Evolutionary conservation across 805 yeast genomes (phyloP).

Genomic region (Kuraishia floccosa): DNA sequence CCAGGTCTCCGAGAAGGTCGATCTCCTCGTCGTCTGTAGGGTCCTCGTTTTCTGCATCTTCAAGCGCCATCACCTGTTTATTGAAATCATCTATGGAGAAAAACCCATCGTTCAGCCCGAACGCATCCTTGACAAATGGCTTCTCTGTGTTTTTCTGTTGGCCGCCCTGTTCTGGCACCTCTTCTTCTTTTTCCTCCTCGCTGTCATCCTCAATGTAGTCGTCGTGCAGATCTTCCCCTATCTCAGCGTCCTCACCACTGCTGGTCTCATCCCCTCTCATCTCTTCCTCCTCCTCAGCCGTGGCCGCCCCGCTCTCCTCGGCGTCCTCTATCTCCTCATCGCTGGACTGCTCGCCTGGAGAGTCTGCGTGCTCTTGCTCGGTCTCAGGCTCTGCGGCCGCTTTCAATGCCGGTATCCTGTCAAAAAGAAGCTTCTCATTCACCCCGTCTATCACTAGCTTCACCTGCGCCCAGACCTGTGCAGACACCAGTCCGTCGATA

Average conservation of each 20-base stretch:
- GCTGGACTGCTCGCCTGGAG: slow-evolving; percentile 13
- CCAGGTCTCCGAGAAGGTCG: slow-evolving; percentile 31
- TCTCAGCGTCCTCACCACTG: slow-evolving; percentile 23
- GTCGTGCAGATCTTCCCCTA: slow-evolving; percentile 19
- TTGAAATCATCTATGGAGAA: slow-evolving; percentile 81
- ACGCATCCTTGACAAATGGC: slow-evolving; percentile 34
- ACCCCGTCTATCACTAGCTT: slow-evolving; percentile 76
- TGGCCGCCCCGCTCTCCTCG: slow-evolving; percentile 13
- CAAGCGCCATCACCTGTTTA: slow-evolving; percentile 58
- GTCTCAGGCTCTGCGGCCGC: slow-evolving; percentile 15
- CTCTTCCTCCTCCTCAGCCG: slow-evolving; percentile 15
- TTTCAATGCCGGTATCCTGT: slow-evolving; percentile 41
- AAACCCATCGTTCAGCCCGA: slow-evolving; percentile 72
- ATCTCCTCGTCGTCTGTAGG: slow-evolving; percentile 32
- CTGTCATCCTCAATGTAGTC: slow-evolving; percentile 17
- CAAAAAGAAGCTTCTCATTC: slow-evolving; percentile 48
- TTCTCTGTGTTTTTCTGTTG: no score
- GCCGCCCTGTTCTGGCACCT: slow-evolving; percentile 11
- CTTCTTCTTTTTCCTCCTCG: slow-evolving; percentile 16
- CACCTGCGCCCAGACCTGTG: slow-evolving; percentile 91
- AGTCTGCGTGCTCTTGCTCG: slow-evolving; percentile 7
- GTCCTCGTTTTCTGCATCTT: slow-evolving; percentile 27
- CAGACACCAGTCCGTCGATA: slow-evolving; percentile 78
- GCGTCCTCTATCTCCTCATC: slow-evolving; percentile 15
- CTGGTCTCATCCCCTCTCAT: slow-evolving; percentile 11